Base-by-base conservation (phyloP, 192 early-diverging fungal species). In the Coemansia sp. region DNA sequence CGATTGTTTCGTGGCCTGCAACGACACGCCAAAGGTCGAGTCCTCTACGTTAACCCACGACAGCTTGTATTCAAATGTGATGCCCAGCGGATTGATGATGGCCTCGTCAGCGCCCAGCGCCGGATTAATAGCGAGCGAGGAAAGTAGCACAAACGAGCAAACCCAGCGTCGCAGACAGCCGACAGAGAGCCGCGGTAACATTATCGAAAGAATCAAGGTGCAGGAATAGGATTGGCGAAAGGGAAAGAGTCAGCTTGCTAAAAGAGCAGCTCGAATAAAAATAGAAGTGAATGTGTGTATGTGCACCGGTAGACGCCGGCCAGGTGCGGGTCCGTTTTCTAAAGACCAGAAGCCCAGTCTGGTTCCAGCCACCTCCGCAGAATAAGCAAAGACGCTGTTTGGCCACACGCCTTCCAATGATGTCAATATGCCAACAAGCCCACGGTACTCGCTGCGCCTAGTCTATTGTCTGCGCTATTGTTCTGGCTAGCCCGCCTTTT, bases 61-160 rank as follows among this genome's bases (percentile, higher is more conserved):
- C 0, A 81, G 57, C n/a, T 63, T 72, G 51, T 81, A 81, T 22
- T 64, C 61, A 27, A 81, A 81, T 59, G 65, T 72, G 17, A 81
- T 45, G 19, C 62, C 74, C 47, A 71, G 29, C 25, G 68, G 68
- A 45, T 45, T 45, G 41, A 45, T 45, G 41, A 45, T n/a, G 3
- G 41, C 14, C 41, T 45, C 41, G 41, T 45, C 41, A 45, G 41
- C 41, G 39, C 37, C 22, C 53, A 45, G 62, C 62, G 25, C 62
- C 51, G 26, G 39, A 53, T 16, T 17, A 53, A 55, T 31, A 19
- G 62, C 62, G 6, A 45, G 21, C 43, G 8, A n/a, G 25, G 17
- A 45, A 14, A 64, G 29, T 16, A 64, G 25, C 26, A 27, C 9
- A 11, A 66, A 39, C 23, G 64, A 31, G 54, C 58, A 38, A 31